Evolutionary conservation across 2,329 filamentous ascomycete species (phyloP), one percentile per base, ranked within the genome.

Genomic region (Cryphonectria naterciae): DNA sequence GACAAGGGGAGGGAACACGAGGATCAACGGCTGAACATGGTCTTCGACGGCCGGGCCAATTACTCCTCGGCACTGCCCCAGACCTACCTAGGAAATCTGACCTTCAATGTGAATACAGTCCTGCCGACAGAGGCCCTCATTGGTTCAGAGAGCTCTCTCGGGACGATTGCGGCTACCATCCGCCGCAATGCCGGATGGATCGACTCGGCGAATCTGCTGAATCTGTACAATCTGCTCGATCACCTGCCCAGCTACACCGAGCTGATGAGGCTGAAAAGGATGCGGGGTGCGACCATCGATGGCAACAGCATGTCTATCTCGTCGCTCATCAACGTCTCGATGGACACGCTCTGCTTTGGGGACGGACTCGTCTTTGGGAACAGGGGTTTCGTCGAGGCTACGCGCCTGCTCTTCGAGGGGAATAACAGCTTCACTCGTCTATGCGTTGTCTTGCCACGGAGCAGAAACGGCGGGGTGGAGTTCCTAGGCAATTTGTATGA

Each of bases 1-100:
- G n/a, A n/a, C n/a, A n/a, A n/a, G n/a, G n/a, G 13, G 25, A 17
- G 41, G 3, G 17, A 25, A 5, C 15, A 41, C 15, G 28, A 8
- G 7, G 54, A 46, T 4, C 43, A 60, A 2, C 32, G 43, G 10
- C 67, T 74, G 32, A 19, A 67, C n/a, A 6, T 72, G 13, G 41
- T 65, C 25, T 22, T 63, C 28, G 73, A 75, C 39, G 73, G 60
- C 4, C 69, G 74, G 6, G 39, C 70, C 11, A 56, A 72, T 35
- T 68, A 70, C 54, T 71, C 74, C 0, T 25, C 35, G 15, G 39
- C 25, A 32, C 60, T 75, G 52, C 72, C 72, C 17, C n/a, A 41
- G 2, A 58, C 17, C 4, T 75, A 74, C 58, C 67, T 75, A 0
- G 74, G 74, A 41, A 75, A 75, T 62, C 10, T 74, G 19, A 61